phyloP scores from a whole-genome alignment of 2,329 filamentous ascomycete species.

The Aureobasidium sp. region DNA sequence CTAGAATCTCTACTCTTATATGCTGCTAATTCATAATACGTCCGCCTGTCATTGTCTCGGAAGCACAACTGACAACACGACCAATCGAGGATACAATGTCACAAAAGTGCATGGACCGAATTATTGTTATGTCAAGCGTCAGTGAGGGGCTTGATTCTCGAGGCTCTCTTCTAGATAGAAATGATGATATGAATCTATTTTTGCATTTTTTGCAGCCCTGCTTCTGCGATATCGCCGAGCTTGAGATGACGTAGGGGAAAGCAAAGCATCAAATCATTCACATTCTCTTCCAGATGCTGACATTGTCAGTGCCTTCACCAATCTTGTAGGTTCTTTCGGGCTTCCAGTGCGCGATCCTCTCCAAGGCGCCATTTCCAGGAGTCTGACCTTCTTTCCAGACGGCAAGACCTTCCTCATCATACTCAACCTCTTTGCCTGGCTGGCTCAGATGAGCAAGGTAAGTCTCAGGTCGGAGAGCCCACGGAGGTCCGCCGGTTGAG shows the following conservation, averaged over 20 bases:
- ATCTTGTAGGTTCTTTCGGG: constrained; percentile 48
- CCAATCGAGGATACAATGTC: neutral
- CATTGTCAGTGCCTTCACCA: constrained; percentile 42
- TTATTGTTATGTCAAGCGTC: neutral
- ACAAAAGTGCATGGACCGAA: neutral
- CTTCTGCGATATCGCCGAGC: neutral
- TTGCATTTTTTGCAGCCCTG: neutral
- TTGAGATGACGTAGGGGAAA: neutral
- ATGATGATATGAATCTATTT: neutral
- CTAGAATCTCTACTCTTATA: too few relatives aligned
- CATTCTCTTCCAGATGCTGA: constrained; percentile 36
- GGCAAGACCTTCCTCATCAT: constrained; percentile 46
- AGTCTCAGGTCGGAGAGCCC: constrained; percentile 56
- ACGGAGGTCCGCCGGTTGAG: constrained; percentile 60
- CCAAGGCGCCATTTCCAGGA: constrained; percentile 33
- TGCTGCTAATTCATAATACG: too few relatives aligned
- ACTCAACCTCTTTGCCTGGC: constrained; percentile 59
- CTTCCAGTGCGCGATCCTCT: constrained; percentile 44
- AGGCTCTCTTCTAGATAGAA: too few relatives aligned
- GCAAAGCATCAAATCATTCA: neutral
- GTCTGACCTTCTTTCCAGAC: constrained; percentile 28
- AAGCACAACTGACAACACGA: too few relatives aligned
- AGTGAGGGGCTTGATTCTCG: neutral
- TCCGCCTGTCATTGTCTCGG: too few relatives aligned
- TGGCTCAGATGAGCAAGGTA: constrained; percentile 63